Percentiles rank a stretch among this genome's conserved stretches.
Conservation (phyloP, 2,329 filamentous ascomycete species). For the Colletotrichum aenigma region DNA sequence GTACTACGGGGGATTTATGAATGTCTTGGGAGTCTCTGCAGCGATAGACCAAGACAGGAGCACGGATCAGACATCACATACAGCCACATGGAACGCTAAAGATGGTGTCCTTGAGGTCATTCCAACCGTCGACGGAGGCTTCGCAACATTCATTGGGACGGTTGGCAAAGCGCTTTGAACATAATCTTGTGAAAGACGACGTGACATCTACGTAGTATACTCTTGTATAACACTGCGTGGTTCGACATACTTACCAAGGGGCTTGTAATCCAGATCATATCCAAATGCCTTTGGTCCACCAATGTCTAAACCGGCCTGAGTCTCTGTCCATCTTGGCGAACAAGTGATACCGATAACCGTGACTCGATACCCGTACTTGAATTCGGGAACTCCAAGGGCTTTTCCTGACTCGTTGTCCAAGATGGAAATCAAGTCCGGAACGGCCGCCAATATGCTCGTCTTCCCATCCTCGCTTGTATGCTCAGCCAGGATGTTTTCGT, state of each 20-base stretch:
- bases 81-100: not conserved
- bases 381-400: constrained; percentile 61
- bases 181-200: not conserved
- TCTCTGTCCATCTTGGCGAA: constrained; percentile 57
- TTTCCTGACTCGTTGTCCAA: constrained; percentile 62
- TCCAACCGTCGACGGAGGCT: not conserved
- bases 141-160: not conserved
- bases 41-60: not conserved
- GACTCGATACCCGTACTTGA: constrained; percentile 56
- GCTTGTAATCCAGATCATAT: constrained; percentile 49
- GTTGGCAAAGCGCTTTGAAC: not conserved
- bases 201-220: not conserved
- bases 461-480: constrained; percentile 39
- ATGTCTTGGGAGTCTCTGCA: not conserved
- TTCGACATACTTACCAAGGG: constrained; percentile 55
- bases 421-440: constrained; percentile 61
- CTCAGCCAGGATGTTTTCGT: constrained; percentile 57
- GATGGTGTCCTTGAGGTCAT: not conserved
- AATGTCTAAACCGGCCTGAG: constrained; percentile 49
- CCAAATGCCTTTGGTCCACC: constrained; percentile 44
- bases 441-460: constrained; percentile 48
- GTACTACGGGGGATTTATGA: not conserved
- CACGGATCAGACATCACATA: not conserved
- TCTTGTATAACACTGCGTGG: constrained; percentile 55
- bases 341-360: constrained; percentile 58